Percentiles rank a stretch among this genome's conserved stretches.
Evolutionary conservation across 2,329 filamentous ascomycete genomes (phyloP).

Genomic region (Aulographum hederae): DNA sequence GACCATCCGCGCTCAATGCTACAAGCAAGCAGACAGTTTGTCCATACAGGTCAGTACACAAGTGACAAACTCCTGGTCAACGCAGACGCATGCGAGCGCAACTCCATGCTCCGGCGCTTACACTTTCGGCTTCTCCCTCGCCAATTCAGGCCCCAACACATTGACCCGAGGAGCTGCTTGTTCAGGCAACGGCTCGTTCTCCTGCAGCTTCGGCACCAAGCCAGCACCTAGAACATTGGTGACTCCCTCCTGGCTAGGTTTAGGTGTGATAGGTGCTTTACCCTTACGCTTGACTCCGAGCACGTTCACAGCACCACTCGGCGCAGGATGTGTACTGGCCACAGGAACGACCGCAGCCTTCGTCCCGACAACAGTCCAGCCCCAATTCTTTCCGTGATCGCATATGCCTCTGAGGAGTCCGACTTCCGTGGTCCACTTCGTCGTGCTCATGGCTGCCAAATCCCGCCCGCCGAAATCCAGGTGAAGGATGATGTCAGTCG

Average conservation of each 20-base stretch:
- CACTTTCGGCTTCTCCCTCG: constrained; percentile 7
- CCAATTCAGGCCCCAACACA: constrained; percentile 5
- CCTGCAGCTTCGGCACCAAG: constrained; percentile 6
- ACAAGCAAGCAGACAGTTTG: too few relatives aligned
- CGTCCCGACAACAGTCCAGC: constrained; percentile 4
- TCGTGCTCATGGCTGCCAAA: constrained; percentile 45
- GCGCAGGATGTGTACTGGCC: constrained; percentile 3
- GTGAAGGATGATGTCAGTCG: constrained; percentile 50
- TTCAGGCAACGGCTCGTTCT: constrained; percentile 1
- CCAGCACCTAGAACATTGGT: constrained; percentile 5
- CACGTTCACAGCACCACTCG: constrained; percentile 8
- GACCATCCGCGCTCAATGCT: too few relatives aligned
- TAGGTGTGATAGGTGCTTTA: constrained; percentile 1
- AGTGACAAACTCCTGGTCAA: too few relatives aligned
- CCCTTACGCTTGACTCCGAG: constrained; percentile 7
- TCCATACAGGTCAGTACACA: too few relatives aligned
- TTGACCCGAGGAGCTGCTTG: constrained; percentile 1
- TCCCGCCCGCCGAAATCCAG: constrained; percentile 53
- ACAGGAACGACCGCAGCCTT: constrained; percentile 8
- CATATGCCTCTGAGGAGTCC: constrained; percentile 19
- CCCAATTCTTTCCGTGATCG: constrained; percentile 4
- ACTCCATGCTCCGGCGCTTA: too few relatives aligned
- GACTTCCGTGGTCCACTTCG: constrained; percentile 52
- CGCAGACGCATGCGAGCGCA: too few relatives aligned
- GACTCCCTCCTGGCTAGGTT: constrained; percentile 1